phyloP scores from a whole-genome alignment of 192 early-diverging fungal species.

The Entophlyctis helioformis region DNA sequence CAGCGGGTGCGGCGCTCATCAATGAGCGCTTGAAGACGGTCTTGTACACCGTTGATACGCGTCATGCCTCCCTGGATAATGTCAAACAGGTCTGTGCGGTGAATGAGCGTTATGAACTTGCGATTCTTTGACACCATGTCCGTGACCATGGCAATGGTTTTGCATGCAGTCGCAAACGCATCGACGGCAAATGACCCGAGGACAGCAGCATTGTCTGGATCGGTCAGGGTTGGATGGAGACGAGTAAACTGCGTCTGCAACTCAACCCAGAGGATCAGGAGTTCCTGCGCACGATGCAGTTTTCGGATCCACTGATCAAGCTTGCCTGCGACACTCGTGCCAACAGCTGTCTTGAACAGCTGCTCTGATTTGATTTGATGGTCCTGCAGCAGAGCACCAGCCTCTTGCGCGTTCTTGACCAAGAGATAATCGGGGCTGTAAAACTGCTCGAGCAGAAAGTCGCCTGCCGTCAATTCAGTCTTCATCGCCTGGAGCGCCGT shows the following conservation, averaged over 20 bases:
- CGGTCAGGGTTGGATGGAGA: conserved; percentile 13
- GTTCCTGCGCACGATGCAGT: conserved; percentile 11
- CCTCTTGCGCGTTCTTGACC: conserved; percentile 11
- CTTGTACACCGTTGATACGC: neutral
- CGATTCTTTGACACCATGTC: conserved; percentile 18
- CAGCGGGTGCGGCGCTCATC: conserved; percentile 11
- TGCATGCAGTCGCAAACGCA: conserved; percentile 11
- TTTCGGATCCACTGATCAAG: conserved; percentile 17
- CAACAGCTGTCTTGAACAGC: neutral
- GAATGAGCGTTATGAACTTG: conserved; percentile 17
- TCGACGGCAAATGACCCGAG: conserved; percentile 7
- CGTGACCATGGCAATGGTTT: conserved; percentile 13
- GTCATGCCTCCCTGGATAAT: conserved; percentile 6
- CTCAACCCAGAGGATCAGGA: conserved; percentile 5
- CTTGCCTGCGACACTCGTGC: conserved; percentile 4
- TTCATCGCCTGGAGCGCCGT: conserved; percentile 16
- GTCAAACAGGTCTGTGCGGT: conserved; percentile 18
- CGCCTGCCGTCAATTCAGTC: conserved; percentile 7
- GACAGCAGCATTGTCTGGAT: conserved; percentile 3
- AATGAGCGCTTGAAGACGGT: conserved; percentile 4
- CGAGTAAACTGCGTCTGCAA: conserved; percentile 11
- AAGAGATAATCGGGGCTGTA: neutral
- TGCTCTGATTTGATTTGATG: conserved; percentile 17
- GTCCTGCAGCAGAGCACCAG: conserved; percentile 13
- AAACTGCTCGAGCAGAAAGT: conserved; percentile 9